Evolutionary conservation across 352 stramenopile species (phyloP).

Genomic region (Pythium sukuiense): DNA sequence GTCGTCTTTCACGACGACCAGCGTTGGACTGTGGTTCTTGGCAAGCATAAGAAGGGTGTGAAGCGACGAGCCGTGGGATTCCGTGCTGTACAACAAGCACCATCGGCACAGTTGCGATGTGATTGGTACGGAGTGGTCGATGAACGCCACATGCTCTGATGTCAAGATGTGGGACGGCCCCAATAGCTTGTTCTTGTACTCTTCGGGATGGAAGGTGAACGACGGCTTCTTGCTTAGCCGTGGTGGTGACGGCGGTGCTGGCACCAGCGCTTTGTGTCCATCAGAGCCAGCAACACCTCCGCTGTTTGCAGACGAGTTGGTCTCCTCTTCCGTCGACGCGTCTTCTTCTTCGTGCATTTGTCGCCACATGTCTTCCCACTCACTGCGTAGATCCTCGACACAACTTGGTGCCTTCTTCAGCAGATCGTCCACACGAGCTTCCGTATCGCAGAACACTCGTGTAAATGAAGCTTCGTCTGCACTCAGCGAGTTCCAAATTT

Average conservation of each 20-base stretch:
- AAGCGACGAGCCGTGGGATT: slow-evolving; percentile 73
- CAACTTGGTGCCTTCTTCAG: slow-evolving; percentile 57
- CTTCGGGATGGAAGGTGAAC: slow-evolving; percentile 56
- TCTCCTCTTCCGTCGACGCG: slow-evolving; percentile 35
- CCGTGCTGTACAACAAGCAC: slow-evolving; percentile 80
- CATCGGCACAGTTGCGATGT: slow-evolving; percentile 81
- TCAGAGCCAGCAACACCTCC: neutral
- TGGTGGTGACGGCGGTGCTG: slow-evolving; percentile 33
- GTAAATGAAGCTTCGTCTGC: slow-evolving; percentile 77
- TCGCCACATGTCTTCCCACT: slow-evolving; percentile 60
- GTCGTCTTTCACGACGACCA: slow-evolving; percentile 82
- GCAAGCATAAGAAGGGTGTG: slow-evolving; percentile 66
- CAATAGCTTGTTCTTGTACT: slow-evolving; percentile 78
- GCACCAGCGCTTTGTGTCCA: neutral
- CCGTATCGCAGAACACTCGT: slow-evolving; percentile 75
- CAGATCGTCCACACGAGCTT: slow-evolving; percentile 64
- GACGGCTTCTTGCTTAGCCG: slow-evolving; percentile 51
- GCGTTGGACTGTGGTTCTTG: slow-evolving; percentile 72
- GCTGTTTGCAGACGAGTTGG: neutral
- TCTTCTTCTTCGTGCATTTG: slow-evolving; percentile 38
- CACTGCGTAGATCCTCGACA: slow-evolving; percentile 62
- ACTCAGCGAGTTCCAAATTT: slow-evolving; percentile 61
- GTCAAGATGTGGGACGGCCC: slow-evolving; percentile 71
- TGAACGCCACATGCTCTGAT: slow-evolving; percentile 59
- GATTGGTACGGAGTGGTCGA: slow-evolving; percentile 75